A percentile compares a stretch with the other conserved stretches of the same genome.
Evolutionary conservation across 2,329 filamentous ascomycete genomes (phyloP).

Genomic region (Penicillium sp.): DNA sequence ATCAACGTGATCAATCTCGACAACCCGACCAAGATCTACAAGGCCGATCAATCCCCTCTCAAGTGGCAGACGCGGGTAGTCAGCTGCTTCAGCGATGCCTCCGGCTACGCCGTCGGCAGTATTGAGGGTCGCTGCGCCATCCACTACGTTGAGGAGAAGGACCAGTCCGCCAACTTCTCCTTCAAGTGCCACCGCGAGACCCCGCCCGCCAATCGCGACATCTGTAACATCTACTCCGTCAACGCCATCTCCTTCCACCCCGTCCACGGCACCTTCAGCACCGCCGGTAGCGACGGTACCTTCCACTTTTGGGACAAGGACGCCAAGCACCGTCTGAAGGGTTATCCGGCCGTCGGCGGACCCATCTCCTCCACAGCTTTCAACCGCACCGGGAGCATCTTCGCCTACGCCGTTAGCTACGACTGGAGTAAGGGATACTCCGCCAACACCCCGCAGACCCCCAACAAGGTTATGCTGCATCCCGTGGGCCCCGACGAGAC

Average conservation of each 20-base stretch:
- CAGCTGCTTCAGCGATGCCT: slow-evolving; percentile 88
- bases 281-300: slow-evolving; percentile 89
- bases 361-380: slow-evolving; percentile 91
- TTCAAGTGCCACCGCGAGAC: slow-evolving; percentile 97
- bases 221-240: slow-evolving; percentile 88
- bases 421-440: slow-evolving; percentile 98
- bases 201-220: slow-evolving; percentile 60
- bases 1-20: slow-evolving; percentile 93
- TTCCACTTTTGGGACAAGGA: slow-evolving; percentile 81
- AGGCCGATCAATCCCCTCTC: slow-evolving; percentile 89
- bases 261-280: slow-evolving; percentile 95
- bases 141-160: slow-evolving; percentile 97
- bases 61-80: slow-evolving; percentile 98
- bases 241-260: slow-evolving; percentile 99
- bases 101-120: slow-evolving; percentile 90
- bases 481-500: slow-evolving; percentile 67
- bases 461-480: slow-evolving; percentile 83
- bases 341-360: slow-evolving; percentile 79
- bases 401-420: slow-evolving; percentile 88
- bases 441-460: slow-evolving; percentile 67
- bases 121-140: slow-evolving; percentile 98
- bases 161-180: slow-evolving; percentile 87
- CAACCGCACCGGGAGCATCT: slow-evolving; percentile 78
- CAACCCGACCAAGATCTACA: slow-evolving; percentile 88
- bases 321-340: slow-evolving; percentile 83